Conservation (phyloP, 2,329 filamentous ascomycete genomes). For the Cercospora zeae-maydis region DNA sequence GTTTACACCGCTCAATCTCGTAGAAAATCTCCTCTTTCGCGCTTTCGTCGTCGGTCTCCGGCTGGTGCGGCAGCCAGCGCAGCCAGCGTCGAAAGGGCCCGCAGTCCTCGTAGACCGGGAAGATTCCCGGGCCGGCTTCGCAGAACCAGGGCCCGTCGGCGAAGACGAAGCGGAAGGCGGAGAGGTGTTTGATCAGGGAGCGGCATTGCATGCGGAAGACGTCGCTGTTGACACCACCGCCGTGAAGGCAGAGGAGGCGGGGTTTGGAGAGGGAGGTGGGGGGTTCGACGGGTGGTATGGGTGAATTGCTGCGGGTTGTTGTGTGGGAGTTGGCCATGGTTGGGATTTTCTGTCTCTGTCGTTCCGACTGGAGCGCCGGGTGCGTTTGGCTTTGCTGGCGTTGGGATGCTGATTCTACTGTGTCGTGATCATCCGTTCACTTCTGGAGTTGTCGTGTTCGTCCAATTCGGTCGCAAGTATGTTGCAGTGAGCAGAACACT, state of each 20-base stretch:
- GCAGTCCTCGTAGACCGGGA: constrained; percentile 61
- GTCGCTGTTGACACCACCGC: constrained; percentile 68
- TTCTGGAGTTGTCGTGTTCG: background rate
- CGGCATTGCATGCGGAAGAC: constrained; percentile 69
- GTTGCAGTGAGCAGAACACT: background rate
- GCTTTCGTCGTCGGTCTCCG: constrained; percentile 50
- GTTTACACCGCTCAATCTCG: constrained; percentile 44
- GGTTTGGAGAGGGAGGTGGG: constrained; percentile 41
- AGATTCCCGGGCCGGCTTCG: constrained; percentile 59
- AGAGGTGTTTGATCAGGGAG: constrained; percentile 49
- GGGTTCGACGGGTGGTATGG: constrained; percentile 3
- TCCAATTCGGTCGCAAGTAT: background rate
- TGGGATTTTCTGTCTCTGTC: background rate
- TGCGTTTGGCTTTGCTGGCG: background rate
- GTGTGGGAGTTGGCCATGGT: background rate
- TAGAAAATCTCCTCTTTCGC: constrained; percentile 49
- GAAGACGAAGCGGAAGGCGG: constrained; percentile 67
- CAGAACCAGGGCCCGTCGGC: constrained; percentile 66
- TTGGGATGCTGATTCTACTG: background rate
- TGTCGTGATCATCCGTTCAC: background rate
- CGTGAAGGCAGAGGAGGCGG: constrained; percentile 76
- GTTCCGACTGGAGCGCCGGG: background rate
- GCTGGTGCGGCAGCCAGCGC: constrained; percentile 59
- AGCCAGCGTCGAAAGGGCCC: constrained; percentile 65
- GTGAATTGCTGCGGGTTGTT: background rate